These are phyloP conservation scores for Torulaspora maleeae DNA, from an alignment of 805 yeast genomes.

Conservation along the genomic window DNA sequence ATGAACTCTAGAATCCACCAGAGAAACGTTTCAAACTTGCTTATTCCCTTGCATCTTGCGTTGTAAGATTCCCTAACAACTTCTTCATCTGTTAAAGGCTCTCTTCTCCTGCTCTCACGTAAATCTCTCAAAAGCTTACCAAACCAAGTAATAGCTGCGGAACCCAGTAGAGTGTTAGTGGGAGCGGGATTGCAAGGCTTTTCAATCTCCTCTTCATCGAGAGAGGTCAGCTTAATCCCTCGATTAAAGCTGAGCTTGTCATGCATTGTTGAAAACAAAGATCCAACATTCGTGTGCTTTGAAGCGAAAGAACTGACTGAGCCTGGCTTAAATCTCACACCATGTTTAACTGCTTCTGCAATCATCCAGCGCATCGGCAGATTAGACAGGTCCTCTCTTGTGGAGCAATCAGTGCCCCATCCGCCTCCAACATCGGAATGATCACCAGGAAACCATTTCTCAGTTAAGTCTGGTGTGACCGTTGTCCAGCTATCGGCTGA, in stretches of 20 bases:
- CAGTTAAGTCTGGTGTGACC: conserved; percentile 35
- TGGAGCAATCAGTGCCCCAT: conserved; percentile 48
- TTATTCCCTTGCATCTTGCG: conserved; percentile 6
- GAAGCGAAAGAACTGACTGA: conserved; percentile 40
- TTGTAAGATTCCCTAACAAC: conserved; percentile 6
- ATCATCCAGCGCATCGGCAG: conserved; percentile 60
- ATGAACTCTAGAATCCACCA: conserved; percentile 65
- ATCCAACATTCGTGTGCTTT: conserved; percentile 39
- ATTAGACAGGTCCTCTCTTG: conserved; percentile 39
- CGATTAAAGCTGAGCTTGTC: conserved; percentile 41
- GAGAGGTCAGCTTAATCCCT: conserved; percentile 6
- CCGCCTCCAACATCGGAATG: conserved; percentile 72
- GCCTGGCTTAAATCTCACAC: conserved; percentile 44
- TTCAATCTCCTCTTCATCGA: conserved; percentile 5
- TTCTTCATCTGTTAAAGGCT: conserved; percentile 7
- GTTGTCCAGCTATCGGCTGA: conserved; percentile 3
- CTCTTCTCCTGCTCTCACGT: conserved; percentile 1
- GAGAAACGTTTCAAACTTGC: conserved; percentile 21
- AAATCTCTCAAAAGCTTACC: conserved; percentile 12
- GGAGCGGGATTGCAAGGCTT: neutral
- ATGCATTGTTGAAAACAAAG: conserved; percentile 48
- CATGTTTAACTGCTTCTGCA: conserved; percentile 47
- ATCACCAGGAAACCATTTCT: conserved; percentile 65
- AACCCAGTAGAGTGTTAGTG: neutral
- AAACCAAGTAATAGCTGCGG: conserved; percentile 1